Evolutionary conservation across 2,329 filamentous ascomycete genomes (phyloP).

Genomic region (Colletotrichum sublineola): DNA sequence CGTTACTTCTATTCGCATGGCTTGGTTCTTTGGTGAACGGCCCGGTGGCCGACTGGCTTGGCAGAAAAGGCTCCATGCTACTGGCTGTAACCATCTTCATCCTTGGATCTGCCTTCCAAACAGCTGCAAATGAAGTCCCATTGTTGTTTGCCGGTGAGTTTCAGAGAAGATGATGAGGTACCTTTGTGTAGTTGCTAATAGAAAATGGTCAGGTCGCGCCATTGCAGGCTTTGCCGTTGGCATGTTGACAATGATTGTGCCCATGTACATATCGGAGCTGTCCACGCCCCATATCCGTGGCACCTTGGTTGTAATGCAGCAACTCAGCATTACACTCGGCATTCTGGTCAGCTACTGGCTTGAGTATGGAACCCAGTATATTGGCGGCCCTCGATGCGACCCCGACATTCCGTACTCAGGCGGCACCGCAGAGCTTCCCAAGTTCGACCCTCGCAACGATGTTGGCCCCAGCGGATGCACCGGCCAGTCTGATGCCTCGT

Average conservation of each 20-base stretch:
- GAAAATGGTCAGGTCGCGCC: conserved; percentile 51
- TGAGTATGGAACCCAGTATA: conserved; percentile 56
- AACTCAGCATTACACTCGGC: conserved; percentile 57
- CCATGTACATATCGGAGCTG: conserved; percentile 62
- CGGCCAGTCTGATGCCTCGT: not conserved
- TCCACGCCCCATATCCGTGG: conserved; percentile 63
- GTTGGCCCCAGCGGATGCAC: conserved; percentile 54
- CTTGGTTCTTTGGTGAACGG: conserved; percentile 61
- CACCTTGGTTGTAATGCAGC: conserved; percentile 60
- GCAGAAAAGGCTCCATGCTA: conserved; percentile 53
- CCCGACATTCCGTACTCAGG: conserved; percentile 61
- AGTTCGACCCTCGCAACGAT: conserved; percentile 59
- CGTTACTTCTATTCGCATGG: conserved; percentile 62
- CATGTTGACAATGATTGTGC: conserved; percentile 55
- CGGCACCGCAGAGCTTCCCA: conserved; percentile 52
- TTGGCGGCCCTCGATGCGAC: conserved; percentile 60
- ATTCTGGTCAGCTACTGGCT: conserved; percentile 60
- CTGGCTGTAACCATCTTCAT: conserved; percentile 53
- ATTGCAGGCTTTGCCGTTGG: conserved; percentile 61
- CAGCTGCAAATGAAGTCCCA: conserved; percentile 49
- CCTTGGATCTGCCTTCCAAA: conserved; percentile 60
- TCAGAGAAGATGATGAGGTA: not conserved
- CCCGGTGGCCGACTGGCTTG: conserved; percentile 53
- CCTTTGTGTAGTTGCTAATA: not conserved
- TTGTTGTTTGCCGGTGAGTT: not conserved